Conservation (phyloP, 2,329 filamentous ascomycete genomes). For the Monosporascus cannonballus region DNA sequence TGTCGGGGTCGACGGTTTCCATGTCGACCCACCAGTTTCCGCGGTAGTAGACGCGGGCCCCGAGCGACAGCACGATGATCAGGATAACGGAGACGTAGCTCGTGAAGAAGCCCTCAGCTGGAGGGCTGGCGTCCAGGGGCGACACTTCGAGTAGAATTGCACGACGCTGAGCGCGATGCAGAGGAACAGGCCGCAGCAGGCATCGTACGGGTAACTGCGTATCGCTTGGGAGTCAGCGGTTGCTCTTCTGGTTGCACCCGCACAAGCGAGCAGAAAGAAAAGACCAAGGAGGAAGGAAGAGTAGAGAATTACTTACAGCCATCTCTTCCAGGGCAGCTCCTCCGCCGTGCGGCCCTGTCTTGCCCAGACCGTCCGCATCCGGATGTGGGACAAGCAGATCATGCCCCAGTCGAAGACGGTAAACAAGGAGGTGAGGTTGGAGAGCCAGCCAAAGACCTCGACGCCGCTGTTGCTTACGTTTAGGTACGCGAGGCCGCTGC, state of each 20-base stretch:
- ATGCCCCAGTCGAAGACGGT: constrained; percentile 38
- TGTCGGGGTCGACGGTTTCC: constrained; percentile 14
- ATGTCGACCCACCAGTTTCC: constrained; percentile 27
- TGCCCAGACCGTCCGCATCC: constrained; percentile 35
- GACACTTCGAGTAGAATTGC: constrained; percentile 42
- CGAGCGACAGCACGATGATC: constrained; percentile 34
- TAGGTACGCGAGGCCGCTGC: constrained; percentile 34
- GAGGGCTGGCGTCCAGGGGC: constrained; percentile 29
- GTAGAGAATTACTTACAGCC: constrained; percentile 18
- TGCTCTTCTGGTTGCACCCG: no score
- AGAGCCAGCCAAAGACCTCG: constrained; percentile 41
- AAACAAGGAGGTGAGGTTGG: constrained; percentile 38
- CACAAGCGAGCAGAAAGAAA: no score
- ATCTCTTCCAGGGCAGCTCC: constrained; percentile 36
- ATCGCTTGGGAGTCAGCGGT: not conserved
- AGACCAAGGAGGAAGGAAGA: no score
- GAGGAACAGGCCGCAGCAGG: constrained; percentile 37
- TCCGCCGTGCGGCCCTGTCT: constrained; percentile 28
- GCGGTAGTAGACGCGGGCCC: constrained; percentile 32
- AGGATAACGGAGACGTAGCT: constrained; percentile 38
- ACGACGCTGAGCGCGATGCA: constrained; percentile 38
- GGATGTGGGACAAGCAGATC: constrained; percentile 36
- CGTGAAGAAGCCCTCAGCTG: constrained; percentile 38
- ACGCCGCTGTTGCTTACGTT: constrained; percentile 35
- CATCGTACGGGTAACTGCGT: constrained; percentile 30